Base-by-base conservation (phyloP, 176 grass and related monocot genomes). In the Thinopyrum elongatum region DNA sequence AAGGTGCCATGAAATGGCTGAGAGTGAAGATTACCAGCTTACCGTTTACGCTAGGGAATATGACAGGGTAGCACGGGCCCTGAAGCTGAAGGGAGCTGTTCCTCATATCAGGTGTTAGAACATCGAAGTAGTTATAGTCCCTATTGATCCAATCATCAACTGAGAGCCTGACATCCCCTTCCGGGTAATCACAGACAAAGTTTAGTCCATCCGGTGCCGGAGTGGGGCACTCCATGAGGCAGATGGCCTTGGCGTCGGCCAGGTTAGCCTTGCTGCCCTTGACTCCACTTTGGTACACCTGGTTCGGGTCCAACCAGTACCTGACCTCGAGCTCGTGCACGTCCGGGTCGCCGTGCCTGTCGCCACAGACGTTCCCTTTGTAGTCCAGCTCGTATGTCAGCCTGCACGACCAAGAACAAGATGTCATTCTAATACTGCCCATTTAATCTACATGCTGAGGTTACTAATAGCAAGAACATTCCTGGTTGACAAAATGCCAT, bases 21-120 rank as follows among this genome's bases (percentile, higher is more conserved):
- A 57, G 58, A 73, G 25, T 25, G n/a, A 49, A 70, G 19, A 35
- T 83, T 83, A 34, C 7, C 0, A 4, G 13, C 79, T 81, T 47
- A 99, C 97, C 97, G 6, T 99, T 96, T 16, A 96, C 85, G 46
- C 94, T 99, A 49, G 97, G 97, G 89, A 96, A 99, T 89, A 99
- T 94, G 76, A 99, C 77, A 62, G 97, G 97, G 65, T 99, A 99
- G 75, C 97, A 99, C 17, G 97, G 97, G 6, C 97, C 97, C 87
- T 99, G 97, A 66, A 99, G 87, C 63, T 95, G 93, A 86, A 99
- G 86, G 76, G 93, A 95, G 38, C 88, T 96, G 85, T 99, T 99
- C 30, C 82, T 89, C 97, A 99, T 99, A 29, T 99, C 97, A 55
- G 93, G 82, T 53, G 97, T 85, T 71, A 99, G 97, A 60, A 88